A percentile compares a stretch with the other conserved stretches of the same genome.
phyloP scores from a whole-genome alignment of 2,329 filamentous ascomycete genomes.

The Trichophaea hybrida region DNA sequence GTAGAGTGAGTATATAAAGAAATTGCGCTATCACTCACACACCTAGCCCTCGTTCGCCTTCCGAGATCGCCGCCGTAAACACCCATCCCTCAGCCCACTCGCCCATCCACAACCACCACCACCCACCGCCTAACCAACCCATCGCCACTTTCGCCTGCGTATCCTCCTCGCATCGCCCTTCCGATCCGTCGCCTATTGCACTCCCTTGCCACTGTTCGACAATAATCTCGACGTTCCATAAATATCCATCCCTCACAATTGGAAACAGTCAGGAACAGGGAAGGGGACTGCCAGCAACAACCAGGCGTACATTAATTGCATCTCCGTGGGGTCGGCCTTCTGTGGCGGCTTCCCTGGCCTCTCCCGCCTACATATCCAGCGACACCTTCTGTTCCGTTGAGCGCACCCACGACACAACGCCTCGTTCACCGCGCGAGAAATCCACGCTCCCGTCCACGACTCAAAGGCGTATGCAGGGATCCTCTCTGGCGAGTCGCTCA shows the following conservation, averaged over 20 bases:
- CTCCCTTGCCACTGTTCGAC: neutral
- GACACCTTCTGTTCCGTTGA: neutral
- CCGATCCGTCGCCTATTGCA: neutral
- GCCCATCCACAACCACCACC: neutral
- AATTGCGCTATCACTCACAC: neutral
- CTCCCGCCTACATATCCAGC: neutral
- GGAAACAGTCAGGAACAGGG: neutral
- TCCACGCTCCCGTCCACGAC: neutral
- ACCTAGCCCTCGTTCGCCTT: neutral
- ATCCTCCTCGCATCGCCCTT: neutral
- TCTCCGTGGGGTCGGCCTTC: neutral
- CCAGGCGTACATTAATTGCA: neutral
- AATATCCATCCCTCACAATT: neutral
- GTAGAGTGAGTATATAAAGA: too few species aligned
- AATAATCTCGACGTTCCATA: neutral
- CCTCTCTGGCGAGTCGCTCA: neutral
- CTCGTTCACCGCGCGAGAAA: neutral
- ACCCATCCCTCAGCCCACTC: too few species aligned
- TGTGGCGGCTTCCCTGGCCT: neutral
- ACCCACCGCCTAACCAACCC: neutral
- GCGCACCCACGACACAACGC: neutral
- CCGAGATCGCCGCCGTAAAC: neutral
- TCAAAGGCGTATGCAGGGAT: slow-evolving; percentile 1
- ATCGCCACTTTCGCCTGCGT: neutral
- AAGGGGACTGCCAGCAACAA: neutral